Conservation (phyloP, 2,329 filamentous ascomycete species). For the Talaromyces sp. region DNA sequence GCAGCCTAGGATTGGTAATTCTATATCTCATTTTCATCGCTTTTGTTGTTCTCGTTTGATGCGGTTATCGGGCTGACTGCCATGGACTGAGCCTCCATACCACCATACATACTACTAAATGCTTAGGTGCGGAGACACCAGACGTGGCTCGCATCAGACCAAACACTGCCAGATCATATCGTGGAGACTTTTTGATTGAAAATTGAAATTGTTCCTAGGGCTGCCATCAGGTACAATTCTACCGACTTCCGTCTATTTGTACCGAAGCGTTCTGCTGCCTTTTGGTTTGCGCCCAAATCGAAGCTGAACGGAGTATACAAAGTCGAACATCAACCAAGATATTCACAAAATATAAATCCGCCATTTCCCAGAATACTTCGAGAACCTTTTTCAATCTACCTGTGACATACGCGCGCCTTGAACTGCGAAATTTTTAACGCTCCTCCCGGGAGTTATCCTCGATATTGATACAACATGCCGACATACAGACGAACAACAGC, state of each 20-base stretch:
- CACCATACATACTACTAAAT: neutral
- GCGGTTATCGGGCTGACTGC: neutral
- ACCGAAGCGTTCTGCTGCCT: neutral
- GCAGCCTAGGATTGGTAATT: neutral
- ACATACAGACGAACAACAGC: constrained; percentile 25
- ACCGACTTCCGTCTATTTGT: neutral
- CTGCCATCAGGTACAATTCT: neutral
- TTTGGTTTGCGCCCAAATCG: constrained; percentile 1
- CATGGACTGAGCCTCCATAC: neutral
- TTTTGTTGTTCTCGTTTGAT: neutral
- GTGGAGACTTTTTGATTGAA: constrained; percentile 16
- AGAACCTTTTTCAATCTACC: neutral
- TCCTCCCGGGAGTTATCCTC: neutral
- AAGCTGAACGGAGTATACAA: constrained; percentile 4
- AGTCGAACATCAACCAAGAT: neutral
- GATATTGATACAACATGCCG: constrained; percentile 9
- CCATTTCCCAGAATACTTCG: neutral
- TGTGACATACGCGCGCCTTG: neutral
- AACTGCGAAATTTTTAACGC: neutral
- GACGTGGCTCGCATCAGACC: constrained; percentile 18
- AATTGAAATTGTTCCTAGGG: neutral
- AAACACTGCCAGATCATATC: constrained; percentile 4
- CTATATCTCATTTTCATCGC: too few species aligned
- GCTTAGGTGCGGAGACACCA: constrained; percentile 14
- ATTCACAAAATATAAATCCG: neutral